These are phyloP conservation scores for Ensete ventricosum DNA, from an alignment of 176 grass and related monocot genomes.

Conservation along the genomic window DNA sequence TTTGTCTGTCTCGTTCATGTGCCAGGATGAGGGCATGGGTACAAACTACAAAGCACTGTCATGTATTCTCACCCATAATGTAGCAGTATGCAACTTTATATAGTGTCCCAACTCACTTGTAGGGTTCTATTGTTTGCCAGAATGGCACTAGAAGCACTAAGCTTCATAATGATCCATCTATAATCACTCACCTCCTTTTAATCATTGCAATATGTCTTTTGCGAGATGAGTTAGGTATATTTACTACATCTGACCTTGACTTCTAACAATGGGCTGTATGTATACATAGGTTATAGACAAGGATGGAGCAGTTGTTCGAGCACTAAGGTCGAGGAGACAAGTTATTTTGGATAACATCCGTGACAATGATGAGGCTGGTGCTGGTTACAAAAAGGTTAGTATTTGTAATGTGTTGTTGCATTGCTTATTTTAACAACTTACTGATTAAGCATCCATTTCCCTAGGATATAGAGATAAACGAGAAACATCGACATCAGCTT, in stretches of 20 bases:
- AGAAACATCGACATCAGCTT: conserved; percentile 54
- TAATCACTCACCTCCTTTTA: too few relatives aligned
- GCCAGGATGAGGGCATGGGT: neutral
- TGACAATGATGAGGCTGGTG: conserved; percentile 96
- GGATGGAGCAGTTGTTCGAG: conserved; percentile 49
- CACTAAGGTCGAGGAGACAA: conserved; percentile 82
- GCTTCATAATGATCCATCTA: neutral
- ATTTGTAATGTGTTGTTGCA: conserved; percentile 17
- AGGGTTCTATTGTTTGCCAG: neutral
- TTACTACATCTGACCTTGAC: neutral
- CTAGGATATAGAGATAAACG: conserved; percentile 90
- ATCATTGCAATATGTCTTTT: neutral
- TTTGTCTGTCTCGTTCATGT: neutral
- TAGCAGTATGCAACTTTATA: neutral
- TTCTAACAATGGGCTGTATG: conserved; percentile 13
- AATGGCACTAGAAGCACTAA: neutral
- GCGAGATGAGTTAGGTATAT: neutral
- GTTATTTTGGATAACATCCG: conserved; percentile 95
- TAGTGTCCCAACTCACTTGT: neutral
- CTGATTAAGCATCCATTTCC: conserved; percentile 3
- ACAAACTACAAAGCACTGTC: too few relatives aligned
- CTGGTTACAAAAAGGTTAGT: conserved; percentile 80
- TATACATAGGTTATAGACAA: conserved; percentile 43
- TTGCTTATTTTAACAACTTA: conserved; percentile 6
- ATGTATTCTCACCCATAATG: too few relatives aligned